Percentiles rank a stretch among this genome's conserved stretches.
These are phyloP conservation scores for Albizia julibrissin DNA, from an alignment of 306 rosid species.

Conservation along the genomic window DNA sequence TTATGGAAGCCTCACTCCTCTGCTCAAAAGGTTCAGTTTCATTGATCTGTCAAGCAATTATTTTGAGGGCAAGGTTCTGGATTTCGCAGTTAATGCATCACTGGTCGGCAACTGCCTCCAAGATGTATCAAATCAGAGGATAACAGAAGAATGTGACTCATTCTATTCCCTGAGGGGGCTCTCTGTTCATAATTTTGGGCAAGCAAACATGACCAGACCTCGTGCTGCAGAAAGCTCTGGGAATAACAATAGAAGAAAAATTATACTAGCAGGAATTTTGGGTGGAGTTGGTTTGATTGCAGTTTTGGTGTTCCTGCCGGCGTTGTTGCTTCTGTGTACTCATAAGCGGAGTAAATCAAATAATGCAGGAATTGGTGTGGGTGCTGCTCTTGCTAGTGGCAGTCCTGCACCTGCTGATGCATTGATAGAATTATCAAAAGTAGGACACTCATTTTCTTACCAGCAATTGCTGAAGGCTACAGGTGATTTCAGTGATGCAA, in stretches of 20 bases:
- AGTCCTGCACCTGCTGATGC: slow-evolving; percentile 54
- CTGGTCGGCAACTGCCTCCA: slow-evolving; percentile 69
- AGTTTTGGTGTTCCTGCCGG: slow-evolving; percentile 44
- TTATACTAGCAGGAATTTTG: slow-evolving; percentile 71
- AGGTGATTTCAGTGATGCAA: slow-evolving; percentile 59
- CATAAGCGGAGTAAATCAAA: slow-evolving; percentile 45
- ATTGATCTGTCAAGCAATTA: slow-evolving; percentile 77
- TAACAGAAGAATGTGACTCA: slow-evolving; percentile 50
- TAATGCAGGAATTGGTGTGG: slow-evolving; percentile 59
- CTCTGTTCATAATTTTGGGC: slow-evolving; percentile 66
- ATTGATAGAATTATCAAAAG: slow-evolving; percentile 50
- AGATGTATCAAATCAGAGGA: slow-evolving; percentile 59
- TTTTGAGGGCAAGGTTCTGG: slow-evolving; percentile 69
- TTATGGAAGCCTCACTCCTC: slow-evolving; percentile 63
- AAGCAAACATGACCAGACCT: slow-evolving; percentile 45
- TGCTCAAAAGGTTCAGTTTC: slow-evolving; percentile 52
- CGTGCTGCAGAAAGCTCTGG: slow-evolving; percentile 34
- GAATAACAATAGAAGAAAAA: slow-evolving; percentile 58
- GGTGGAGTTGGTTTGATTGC: slow-evolving; percentile 70
- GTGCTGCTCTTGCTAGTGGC: slow-evolving; percentile 53
- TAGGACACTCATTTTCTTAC: slow-evolving; percentile 73
- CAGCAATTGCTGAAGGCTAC: slow-evolving; percentile 84
- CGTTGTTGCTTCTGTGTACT: slow-evolving; percentile 41
- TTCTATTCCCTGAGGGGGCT: slow-evolving; percentile 73
- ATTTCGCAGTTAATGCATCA: slow-evolving; percentile 49